Percentiles rank a stretch among this genome's conserved stretches.
Evolutionary conservation across 768 basidiomycete genomes (phyloP).

Genomic region (Rhodocollybia butyracea): DNA sequence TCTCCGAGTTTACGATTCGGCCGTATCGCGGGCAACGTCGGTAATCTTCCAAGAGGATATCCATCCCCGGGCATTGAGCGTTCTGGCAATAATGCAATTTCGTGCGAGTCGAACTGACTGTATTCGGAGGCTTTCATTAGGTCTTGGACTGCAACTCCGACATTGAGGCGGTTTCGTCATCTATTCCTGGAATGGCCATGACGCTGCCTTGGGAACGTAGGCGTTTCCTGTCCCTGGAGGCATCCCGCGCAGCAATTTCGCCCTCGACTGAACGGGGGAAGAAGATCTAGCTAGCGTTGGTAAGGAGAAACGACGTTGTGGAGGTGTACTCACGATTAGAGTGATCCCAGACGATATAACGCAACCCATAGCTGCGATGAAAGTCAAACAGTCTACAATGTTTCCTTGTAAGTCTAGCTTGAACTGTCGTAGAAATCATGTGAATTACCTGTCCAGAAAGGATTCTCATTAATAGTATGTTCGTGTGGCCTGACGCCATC

Average conservation of each 20-base stretch:
- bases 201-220: neutral
- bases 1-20: slow-evolving; percentile 21
- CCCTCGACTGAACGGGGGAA: slow-evolving; percentile 75
- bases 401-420: neutral
- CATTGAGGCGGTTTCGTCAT: no score
- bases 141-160: no score
- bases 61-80: no score
- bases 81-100: slow-evolving; percentile 15
- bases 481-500: slow-evolving; percentile 64
- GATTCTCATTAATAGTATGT: slow-evolving; percentile 62
- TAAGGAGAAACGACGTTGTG: neutral
- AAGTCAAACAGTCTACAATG: slow-evolving; percentile 53
- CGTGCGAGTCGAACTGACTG: slow-evolving; percentile 30
- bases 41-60: slow-evolving; percentile 7
- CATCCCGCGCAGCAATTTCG: slow-evolving; percentile 53
- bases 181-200: neutral
- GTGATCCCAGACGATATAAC: slow-evolving; percentile 71
- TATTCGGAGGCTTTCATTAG: neutral
- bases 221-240: slow-evolving; percentile 25
- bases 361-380: slow-evolving; percentile 57
- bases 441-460: slow-evolving; percentile 46
- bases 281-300: slow-evolving; percentile 54
- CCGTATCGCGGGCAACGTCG: slow-evolving; percentile 21
- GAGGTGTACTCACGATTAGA: slow-evolving; percentile 48
- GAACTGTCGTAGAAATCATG: neutral